These are phyloP conservation scores for Solanum bukasovii DNA, from an alignment of 257 asterid species.

Conservation along the genomic window DNA sequence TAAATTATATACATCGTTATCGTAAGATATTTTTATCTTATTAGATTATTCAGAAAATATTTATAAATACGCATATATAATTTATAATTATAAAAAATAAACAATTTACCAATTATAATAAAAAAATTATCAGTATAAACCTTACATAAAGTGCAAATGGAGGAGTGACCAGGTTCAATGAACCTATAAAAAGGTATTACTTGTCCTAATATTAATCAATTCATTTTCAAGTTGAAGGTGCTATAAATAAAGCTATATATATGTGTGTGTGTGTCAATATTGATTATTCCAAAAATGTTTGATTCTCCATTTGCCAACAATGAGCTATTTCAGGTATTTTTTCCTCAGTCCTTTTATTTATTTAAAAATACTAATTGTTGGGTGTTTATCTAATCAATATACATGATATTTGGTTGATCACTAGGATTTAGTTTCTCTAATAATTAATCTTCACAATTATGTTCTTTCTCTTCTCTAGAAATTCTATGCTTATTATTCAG, in stretches of 20 bases:
- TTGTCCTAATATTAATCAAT: neutral
- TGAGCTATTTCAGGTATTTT: neutral
- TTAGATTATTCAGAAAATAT: too few species aligned
- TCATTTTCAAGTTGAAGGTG: neutral
- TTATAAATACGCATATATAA: too few species aligned
- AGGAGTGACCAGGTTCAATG: conserved; percentile 9
- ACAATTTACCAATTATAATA: neutral
- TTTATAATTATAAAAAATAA: too few species aligned
- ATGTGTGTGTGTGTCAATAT: too few species aligned
- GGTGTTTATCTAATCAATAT: neutral
- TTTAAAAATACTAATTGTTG: neutral
- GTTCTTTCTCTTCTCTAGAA: neutral
- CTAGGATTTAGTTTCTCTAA: too few species aligned
- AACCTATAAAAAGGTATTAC: neutral
- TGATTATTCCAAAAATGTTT: neutral
- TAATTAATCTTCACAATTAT: neutral
- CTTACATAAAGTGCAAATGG: neutral
- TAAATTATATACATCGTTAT: neutral
- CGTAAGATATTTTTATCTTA: too few species aligned
- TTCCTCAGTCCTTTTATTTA: neutral
- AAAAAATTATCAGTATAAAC: too few species aligned
- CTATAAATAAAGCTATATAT: neutral
- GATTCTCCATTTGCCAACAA: neutral
- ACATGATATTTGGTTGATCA: neutral
- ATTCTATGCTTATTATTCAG: neutral